Percentiles rank a stretch among this genome's conserved stretches.
Conservation (phyloP, 164 flowering plant genomes). For the Platanus orientalis region DNA sequence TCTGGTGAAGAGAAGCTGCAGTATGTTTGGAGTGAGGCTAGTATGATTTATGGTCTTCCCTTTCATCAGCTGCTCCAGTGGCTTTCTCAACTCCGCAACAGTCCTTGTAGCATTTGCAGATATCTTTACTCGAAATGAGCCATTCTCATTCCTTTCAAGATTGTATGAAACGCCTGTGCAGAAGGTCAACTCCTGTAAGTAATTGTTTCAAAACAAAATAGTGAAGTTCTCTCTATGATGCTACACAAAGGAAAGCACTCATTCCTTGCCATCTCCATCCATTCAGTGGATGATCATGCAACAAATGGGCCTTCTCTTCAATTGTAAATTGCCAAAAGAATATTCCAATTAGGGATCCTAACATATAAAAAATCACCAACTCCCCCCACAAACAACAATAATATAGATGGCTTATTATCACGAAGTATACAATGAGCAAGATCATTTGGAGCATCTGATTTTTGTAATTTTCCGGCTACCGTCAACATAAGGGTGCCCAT, state of each 20-base stretch:
- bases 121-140: conserved; percentile 70
- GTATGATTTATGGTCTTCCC: conserved; percentile 58
- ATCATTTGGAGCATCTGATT: too few species aligned
- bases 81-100: conserved; percentile 77
- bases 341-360: too few species aligned
- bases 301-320: too few species aligned
- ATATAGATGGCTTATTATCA: too few species aligned
- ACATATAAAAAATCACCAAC: too few species aligned
- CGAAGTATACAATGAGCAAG: too few species aligned
- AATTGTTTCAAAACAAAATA: not conserved
- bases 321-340: too few species aligned
- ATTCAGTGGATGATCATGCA: not conserved
- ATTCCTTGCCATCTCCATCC: too few species aligned
- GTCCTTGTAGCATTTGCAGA: conserved; percentile 74
- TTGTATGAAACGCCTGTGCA: conserved; percentile 51
- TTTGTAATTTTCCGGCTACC: too few species aligned
- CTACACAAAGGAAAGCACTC: too few species aligned
- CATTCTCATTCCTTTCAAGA: conserved; percentile 53
- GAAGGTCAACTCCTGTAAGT: not conserved
- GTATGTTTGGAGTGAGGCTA: conserved; percentile 46
- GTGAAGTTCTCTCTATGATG: not conserved
- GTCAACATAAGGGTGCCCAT: too few species aligned
- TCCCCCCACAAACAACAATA: too few species aligned
- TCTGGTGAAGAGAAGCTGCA: conserved; percentile 60
- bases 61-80: conserved; percentile 73